phyloP scores from a whole-genome alignment of 345 rosid species.

The Sisymbrium irio region DNA sequence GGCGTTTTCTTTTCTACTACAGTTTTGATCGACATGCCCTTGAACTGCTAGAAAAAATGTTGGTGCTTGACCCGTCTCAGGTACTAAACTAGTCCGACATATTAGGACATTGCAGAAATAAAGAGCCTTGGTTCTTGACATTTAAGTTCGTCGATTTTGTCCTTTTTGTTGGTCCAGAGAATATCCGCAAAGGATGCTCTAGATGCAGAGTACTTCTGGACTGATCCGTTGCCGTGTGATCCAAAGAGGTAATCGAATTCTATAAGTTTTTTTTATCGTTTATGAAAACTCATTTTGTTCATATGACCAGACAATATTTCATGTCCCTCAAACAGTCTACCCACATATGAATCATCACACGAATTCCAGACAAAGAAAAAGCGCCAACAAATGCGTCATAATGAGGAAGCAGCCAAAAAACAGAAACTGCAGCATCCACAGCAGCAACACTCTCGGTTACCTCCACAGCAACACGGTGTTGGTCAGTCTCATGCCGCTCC shows the following conservation, averaged over 20 bases:
- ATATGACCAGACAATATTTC: background rate
- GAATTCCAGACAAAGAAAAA: constrained; percentile 97
- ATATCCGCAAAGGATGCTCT: constrained; percentile 94
- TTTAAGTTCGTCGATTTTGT: background rate
- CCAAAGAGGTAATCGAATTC: constrained; percentile 63
- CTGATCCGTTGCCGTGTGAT: constrained; percentile 92
- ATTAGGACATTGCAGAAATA: background rate
- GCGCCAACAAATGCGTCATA: constrained; percentile 88
- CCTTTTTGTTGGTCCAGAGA: constrained; percentile 46
- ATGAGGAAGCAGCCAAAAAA: constrained; percentile 78
- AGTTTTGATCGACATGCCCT: constrained; percentile 92
- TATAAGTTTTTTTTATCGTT: background rate
- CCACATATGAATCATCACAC: constrained; percentile 90
- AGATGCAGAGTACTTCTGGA: constrained; percentile 97
- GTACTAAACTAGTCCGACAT: constrained; percentile 36
- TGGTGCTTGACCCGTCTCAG: constrained; percentile 87
- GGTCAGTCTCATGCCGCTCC: constrained; percentile 72
- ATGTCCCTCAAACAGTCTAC: constrained; percentile 52
- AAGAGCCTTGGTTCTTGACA: background rate
- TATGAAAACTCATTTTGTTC: background rate
- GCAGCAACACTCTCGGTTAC: constrained; percentile 72
- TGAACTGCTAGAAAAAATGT: constrained; percentile 87
- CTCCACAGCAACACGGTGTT: constrained; percentile 71
- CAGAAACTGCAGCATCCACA: constrained; percentile 86
- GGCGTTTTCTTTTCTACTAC: background rate